phyloP scores from a whole-genome alignment of 179 eudicot species.

The Silene noctiflora region DNA sequence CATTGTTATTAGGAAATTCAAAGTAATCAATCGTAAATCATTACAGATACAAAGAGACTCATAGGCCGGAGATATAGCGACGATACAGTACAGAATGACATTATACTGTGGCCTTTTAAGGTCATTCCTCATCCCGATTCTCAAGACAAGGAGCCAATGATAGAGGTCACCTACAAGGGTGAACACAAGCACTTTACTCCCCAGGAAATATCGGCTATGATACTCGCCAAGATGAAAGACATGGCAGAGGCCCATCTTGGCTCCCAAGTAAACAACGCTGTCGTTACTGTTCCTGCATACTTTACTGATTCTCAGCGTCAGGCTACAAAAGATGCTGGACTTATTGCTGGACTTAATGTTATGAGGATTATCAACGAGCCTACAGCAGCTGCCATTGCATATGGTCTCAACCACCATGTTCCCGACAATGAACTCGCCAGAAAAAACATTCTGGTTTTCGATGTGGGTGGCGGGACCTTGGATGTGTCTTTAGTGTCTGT shows the following conservation, averaged over 20 bases:
- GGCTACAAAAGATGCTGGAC: constrained; percentile 25
- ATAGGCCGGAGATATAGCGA: constrained; percentile 2
- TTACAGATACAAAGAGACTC: constrained; percentile 6
- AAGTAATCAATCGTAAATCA: too few relatives aligned
- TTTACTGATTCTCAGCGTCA: constrained; percentile 26
- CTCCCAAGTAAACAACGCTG: constrained; percentile 1
- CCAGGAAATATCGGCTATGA: constrained; percentile 12
- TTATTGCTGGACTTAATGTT: constrained; percentile 10
- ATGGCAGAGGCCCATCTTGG: constrained; percentile 4
- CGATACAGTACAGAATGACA: constrained; percentile 7
- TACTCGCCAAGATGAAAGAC: constrained; percentile 13
- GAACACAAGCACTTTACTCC: constrained; percentile 11
- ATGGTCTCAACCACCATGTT: constrained; percentile 16
- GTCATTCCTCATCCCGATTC: constrained; percentile 7
- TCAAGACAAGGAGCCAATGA: neutral
- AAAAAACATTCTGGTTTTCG: constrained; percentile 23
- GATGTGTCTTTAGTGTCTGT: constrained; percentile 24
- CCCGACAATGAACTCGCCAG: neutral
- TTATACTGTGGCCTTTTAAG: constrained; percentile 11
- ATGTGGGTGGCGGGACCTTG: constrained; percentile 18
- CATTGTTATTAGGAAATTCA: too few relatives aligned
- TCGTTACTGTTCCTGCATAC: constrained; percentile 24
- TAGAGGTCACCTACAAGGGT: neutral
- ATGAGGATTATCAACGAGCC: constrained; percentile 28
- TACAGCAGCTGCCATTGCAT: constrained; percentile 30